A percentile compares a stretch with the other conserved stretches of the same genome.
phyloP scores from a whole-genome alignment of 345 rosid genomes.

The Bretschneidera sinensis region DNA sequence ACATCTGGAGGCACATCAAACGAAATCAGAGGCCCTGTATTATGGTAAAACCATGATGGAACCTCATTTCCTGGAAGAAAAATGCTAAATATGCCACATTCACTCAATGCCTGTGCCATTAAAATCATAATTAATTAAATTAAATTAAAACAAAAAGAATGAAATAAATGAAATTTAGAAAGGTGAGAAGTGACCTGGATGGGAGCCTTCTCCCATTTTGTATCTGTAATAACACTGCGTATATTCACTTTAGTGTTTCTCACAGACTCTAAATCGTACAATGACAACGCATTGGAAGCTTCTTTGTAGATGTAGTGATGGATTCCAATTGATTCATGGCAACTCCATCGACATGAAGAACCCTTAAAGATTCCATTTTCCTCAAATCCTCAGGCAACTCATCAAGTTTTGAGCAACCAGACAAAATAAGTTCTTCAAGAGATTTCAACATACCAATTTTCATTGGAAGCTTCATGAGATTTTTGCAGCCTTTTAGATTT shows the following conservation, averaged over 20 bases:
- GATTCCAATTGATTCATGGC: background rate
- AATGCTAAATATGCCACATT: conserved; percentile 17
- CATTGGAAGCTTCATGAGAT: conserved; percentile 21
- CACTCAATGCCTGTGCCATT: conserved; percentile 14
- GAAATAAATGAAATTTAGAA: background rate
- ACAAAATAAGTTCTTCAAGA: conserved; percentile 16
- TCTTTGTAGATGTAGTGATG: too few species aligned
- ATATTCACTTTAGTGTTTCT: conserved; percentile 7
- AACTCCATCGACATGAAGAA: conserved; percentile 17
- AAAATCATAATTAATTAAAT: background rate
- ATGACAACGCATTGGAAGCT: conserved; percentile 8
- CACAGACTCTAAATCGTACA: conserved; percentile 17
- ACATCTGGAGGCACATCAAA: conserved; percentile 3
- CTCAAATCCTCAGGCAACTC: conserved; percentile 8
- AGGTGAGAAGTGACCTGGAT: conserved; percentile 13
- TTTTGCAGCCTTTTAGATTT: conserved; percentile 19
- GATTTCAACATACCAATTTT: conserved; percentile 15
- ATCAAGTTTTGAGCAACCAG: conserved; percentile 26
- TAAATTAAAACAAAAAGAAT: too few species aligned
- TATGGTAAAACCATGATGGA: conserved; percentile 1
- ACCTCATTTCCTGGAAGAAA: conserved; percentile 15
- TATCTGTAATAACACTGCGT: background rate
- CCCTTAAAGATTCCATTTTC: conserved; percentile 17
- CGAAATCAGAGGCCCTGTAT: conserved; percentile 1
- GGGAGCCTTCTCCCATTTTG: conserved; percentile 1